Conservation (phyloP, 345 rosid species). For the Jatropha curcas region DNA sequence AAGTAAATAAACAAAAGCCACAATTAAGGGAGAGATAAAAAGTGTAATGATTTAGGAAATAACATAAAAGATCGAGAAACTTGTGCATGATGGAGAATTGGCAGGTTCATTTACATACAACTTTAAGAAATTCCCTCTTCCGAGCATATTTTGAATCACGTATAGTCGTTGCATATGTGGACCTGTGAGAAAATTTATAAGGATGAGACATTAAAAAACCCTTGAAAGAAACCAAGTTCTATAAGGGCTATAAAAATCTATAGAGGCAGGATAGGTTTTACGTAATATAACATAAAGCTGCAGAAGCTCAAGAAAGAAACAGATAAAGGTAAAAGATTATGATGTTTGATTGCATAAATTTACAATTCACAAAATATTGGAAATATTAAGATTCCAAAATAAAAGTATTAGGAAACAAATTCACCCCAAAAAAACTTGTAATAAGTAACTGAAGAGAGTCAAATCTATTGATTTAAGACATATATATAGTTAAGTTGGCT, state of each 20-base stretch:
- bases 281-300: neutral
- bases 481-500: neutral
- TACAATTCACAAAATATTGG: neutral
- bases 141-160: conserved; percentile 90
- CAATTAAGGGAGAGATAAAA: too few species aligned
- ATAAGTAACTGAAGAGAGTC: neutral
- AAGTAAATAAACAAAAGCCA: too few species aligned
- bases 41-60: too few species aligned
- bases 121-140: conserved; percentile 92
- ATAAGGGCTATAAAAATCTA: neutral
- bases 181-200: conserved; percentile 41
- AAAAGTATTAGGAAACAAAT: neutral
- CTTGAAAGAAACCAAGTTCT: neutral
- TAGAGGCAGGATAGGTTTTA: neutral
- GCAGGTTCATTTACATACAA: conserved; percentile 53
- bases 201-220: neutral
- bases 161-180: conserved; percentile 89
- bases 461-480: neutral
- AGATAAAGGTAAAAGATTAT: neutral
- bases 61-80: conserved; percentile 1
- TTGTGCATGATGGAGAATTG: conserved; percentile 6
- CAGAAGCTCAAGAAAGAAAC: neutral
- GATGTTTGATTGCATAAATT: neutral
- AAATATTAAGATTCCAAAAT: neutral
- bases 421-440: neutral